phyloP scores from a whole-genome alignment of 1,284 basidiomycete species.

The Fomes fomentarius region DNA sequence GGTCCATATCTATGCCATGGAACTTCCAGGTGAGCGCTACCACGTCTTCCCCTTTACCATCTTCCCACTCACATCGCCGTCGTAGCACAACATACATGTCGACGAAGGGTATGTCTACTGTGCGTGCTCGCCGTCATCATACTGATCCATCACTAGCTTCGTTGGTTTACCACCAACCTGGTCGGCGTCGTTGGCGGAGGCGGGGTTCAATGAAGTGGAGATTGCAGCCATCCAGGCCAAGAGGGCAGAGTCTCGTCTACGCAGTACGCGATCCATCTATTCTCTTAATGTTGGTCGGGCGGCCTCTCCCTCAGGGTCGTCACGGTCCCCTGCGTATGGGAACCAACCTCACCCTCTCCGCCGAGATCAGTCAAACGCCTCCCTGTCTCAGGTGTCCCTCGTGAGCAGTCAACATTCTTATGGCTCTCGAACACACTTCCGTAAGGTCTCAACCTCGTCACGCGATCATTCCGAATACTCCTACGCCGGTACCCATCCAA shows the following conservation, averaged over 20 bases:
- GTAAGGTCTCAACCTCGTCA: conserved; percentile 26
- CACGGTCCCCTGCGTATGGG: conserved; percentile 12
- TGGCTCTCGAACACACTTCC: conserved; percentile 23
- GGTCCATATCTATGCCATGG: conserved; percentile 69
- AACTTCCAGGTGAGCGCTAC: conserved; percentile 66
- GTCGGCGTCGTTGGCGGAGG: conserved; percentile 58
- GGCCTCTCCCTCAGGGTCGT: conserved; percentile 23
- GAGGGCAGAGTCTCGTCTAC: conserved; percentile 44
- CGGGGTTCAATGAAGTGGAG: conserved; percentile 69
- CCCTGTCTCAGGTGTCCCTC: conserved; percentile 27
- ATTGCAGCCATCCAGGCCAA: conserved; percentile 62
- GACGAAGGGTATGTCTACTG: conserved; percentile 62
- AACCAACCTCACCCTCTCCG: conserved; percentile 22
- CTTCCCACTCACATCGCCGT: conserved; percentile 7
- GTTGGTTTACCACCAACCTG: conserved; percentile 75
- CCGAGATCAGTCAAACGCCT: conserved; percentile 26
- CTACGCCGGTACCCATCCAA: conserved; percentile 7
- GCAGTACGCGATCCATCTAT: conserved; percentile 30
- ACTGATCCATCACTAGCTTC: conserved; percentile 43
- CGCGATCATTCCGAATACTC: conserved; percentile 21
- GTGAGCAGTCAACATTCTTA: conserved; percentile 20
- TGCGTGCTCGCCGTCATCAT: conserved; percentile 1
- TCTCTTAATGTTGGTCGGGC: conserved; percentile 25
- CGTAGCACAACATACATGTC: conserved; percentile 77
- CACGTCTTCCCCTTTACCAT: conserved; percentile 4